Percentiles rank a stretch among this genome's conserved stretches.
These are phyloP conservation scores for Athelia psychrophila DNA, from an alignment of 1,284 basidiomycete species.

Conservation along the genomic window DNA sequence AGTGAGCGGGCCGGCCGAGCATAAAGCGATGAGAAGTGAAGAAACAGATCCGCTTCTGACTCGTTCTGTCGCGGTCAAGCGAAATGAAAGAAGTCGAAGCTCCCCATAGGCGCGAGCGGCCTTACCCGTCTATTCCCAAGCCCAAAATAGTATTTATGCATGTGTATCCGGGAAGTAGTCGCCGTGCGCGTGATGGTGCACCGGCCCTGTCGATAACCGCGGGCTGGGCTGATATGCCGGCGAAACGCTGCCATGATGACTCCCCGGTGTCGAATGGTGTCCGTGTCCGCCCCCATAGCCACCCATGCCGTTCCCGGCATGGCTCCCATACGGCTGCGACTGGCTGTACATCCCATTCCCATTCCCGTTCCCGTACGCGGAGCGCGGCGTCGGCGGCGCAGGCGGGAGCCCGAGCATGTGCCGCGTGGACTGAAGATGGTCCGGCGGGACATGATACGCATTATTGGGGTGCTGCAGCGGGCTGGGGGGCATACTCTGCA, in stretches of 20 bases:
- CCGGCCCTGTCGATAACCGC: neutral
- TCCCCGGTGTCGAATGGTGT: neutral
- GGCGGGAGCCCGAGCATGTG: constrained; percentile 33
- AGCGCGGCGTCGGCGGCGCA: constrained; percentile 24
- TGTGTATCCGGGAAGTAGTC: too few species aligned
- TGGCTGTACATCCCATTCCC: too few species aligned
- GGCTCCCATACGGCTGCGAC: neutral
- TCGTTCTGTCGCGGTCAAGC: too few species aligned
- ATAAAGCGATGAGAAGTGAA: too few species aligned
- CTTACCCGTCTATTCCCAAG: too few species aligned
- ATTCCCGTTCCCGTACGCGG: constrained; percentile 5
- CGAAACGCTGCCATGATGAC: neutral
- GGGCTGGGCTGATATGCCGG: neutral
- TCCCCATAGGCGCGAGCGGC: too few species aligned
- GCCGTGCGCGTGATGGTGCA: too few species aligned
- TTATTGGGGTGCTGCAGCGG: constrained; percentile 20
- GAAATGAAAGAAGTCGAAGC: too few species aligned
- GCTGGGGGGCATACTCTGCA: constrained; percentile 45
- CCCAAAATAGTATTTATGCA: too few species aligned
- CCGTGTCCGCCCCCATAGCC: neutral
- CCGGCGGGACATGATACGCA: constrained; percentile 29
- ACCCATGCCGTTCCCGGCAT: neutral
- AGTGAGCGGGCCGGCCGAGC: too few species aligned
- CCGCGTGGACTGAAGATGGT: constrained; percentile 27
- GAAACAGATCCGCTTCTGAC: too few species aligned